Percentiles rank a stretch among this genome's conserved stretches.
phyloP scores from a whole-genome alignment of 331 rosid genomes.

The Cucumis variabilis region DNA sequence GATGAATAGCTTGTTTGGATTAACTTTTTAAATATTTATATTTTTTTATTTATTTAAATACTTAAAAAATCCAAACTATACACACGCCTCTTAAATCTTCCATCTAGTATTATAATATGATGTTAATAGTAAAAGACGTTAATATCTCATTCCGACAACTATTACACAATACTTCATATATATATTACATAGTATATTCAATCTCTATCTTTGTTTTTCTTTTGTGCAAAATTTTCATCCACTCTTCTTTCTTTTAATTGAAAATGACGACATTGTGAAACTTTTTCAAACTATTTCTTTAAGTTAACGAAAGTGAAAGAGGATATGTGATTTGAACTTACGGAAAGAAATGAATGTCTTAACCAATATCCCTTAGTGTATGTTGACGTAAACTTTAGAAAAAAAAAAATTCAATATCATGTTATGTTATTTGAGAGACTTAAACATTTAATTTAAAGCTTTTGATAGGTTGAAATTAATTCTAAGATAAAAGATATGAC shows the following conservation, averaged over 20 bases:
- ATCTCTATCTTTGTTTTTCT: neutral
- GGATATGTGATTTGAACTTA: no score
- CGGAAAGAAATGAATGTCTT: neutral
- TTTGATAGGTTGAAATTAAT: no score
- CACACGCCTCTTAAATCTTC: neutral
- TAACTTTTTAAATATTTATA: no score
- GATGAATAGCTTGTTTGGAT: no score
- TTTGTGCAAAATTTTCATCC: neutral
- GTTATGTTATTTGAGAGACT: neutral
- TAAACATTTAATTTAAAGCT: neutral
- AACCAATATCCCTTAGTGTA: neutral
- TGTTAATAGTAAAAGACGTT: neutral
- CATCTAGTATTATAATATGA: neutral
- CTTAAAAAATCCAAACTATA: no score
- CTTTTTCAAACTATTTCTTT: neutral
- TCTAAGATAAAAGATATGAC: no score
- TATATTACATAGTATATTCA: neutral
- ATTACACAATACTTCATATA: neutral
- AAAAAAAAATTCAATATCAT: neutral
- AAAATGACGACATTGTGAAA: neutral
- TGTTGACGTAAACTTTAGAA: neutral
- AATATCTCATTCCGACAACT: neutral
- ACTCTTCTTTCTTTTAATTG: neutral
- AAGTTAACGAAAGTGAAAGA: neutral
- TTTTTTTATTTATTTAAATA: no score